A percentile compares a stretch with the other conserved stretches of the same genome.
phyloP scores from a whole-genome alignment of 345 rosid genomes.

The Linum lewisii region DNA sequence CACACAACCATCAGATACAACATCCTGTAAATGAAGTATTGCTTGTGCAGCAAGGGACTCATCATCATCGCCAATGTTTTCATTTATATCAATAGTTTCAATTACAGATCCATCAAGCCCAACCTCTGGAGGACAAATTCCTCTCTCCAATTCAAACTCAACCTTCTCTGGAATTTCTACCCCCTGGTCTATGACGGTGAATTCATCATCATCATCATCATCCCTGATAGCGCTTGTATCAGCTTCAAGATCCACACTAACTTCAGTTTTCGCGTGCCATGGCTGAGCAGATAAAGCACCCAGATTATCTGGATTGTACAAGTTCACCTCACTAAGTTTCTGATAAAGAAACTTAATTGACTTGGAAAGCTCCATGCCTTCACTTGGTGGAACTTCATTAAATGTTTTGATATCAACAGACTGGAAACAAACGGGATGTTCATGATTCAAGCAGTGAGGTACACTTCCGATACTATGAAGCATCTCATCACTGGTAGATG shows the following conservation, averaged over 20 bases:
- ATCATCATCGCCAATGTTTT: conserved; percentile 37
- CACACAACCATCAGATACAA: neutral
- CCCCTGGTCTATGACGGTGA: conserved; percentile 34
- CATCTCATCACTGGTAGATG: conserved; percentile 18
- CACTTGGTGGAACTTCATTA: conserved; percentile 30
- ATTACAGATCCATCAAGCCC: conserved; percentile 19
- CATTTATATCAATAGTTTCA: conserved; percentile 48
- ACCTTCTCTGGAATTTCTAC: conserved; percentile 37
- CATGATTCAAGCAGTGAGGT: conserved; percentile 29
- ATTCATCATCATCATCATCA: conserved; percentile 29
- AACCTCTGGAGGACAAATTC: conserved; percentile 16
- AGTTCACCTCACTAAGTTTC: conserved; percentile 45
- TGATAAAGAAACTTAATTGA: conserved; percentile 51
- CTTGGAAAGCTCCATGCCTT: conserved; percentile 49
- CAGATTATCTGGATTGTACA: conserved; percentile 20
- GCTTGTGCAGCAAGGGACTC: conserved; percentile 18
- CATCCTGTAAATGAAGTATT: conserved; percentile 14
- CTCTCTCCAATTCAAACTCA: conserved; percentile 11
- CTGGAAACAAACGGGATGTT: conserved; percentile 18
- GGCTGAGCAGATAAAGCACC: conserved; percentile 13
- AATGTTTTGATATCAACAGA: conserved; percentile 33
- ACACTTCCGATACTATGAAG: conserved; percentile 39
- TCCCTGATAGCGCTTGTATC: conserved; percentile 15
- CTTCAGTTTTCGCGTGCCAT: conserved; percentile 21
- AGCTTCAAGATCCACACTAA: conserved; percentile 12